Conservation (phyloP, 1,139 yeast species). For the Sugiyamaella xylanicola region DNA sequence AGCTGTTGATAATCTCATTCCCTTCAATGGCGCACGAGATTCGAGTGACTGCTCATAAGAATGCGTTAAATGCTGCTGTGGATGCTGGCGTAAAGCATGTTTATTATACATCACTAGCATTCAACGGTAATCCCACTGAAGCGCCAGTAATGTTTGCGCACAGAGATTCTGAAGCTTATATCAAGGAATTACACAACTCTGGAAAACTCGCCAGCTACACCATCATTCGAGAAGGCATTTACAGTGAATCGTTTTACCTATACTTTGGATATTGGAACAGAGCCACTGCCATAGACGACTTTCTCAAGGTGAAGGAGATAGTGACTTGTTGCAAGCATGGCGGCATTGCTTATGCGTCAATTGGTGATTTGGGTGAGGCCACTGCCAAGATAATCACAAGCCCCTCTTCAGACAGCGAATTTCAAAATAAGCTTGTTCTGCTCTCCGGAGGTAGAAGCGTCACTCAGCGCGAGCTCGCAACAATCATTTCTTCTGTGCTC, state of each 20-base stretch:
- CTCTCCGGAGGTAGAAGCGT: slow-evolving; percentile 8
- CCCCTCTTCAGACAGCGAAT: neutral
- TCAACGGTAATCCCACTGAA: slow-evolving; percentile 18
- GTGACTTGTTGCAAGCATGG: slow-evolving; percentile 11
- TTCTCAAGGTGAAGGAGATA: slow-evolving; percentile 5
- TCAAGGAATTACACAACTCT: neutral
- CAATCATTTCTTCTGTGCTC: neutral
- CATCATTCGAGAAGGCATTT: slow-evolving; percentile 18
- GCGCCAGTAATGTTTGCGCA: slow-evolving; percentile 21
- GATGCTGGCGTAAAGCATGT: slow-evolving; percentile 18
- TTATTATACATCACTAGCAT: slow-evolving; percentile 19
- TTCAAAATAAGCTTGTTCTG: neutral
- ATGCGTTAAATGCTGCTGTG: slow-evolving; percentile 18
- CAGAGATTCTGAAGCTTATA: slow-evolving; percentile 15
- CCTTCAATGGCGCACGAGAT: slow-evolving; percentile 18
- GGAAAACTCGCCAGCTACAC: slow-evolving; percentile 12
- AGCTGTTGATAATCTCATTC: slow-evolving; percentile 14
- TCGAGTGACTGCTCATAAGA: slow-evolving; percentile 14
- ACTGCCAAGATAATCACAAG: slow-evolving; percentile 16
- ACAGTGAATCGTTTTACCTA: slow-evolving; percentile 11
- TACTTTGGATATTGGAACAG: slow-evolving; percentile 17
- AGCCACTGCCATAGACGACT: slow-evolving; percentile 16
- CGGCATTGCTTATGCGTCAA: slow-evolving; percentile 15
- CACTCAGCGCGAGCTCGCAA: slow-evolving; percentile 5
- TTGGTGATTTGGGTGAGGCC: slow-evolving; percentile 19